Base-by-base conservation (phyloP, 768 basidiomycete species). In the Lactarius sp. region DNA sequence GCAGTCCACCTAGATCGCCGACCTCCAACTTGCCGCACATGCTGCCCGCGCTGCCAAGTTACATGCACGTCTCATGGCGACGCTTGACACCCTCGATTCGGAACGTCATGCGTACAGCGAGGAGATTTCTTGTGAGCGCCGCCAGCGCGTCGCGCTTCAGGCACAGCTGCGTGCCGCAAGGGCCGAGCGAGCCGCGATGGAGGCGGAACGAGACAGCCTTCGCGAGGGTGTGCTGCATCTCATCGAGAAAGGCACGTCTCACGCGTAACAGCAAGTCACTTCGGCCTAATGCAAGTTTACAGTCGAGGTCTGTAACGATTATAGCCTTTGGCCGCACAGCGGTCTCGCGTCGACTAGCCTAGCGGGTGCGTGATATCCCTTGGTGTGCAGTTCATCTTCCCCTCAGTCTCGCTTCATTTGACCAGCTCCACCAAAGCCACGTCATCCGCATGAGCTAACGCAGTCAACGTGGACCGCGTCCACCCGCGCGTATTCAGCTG, bases 211-310 rank as follows among this genome's bases (percentile, higher is more conserved):
- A 60, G 81, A 85, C 69, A 81, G 84, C 59, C 68, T 85, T 69
- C 76, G 80, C 66, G 81, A 83, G 49, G 81, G 79, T 6, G 81
- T 87, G 1, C 67, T 77, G 54, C 71, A 78, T 56, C 70, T 87
- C 46, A 77, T 84, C n/a, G 77, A 84, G 71, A 85, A 83, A 82
- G 82, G 86, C 86, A 67, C 46, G 81, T 74, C 20, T 31, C 18
- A 39, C 34, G 5, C 46, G 12, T 16, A 36, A 49, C 36, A 34
- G 37, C 33, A 8, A 20, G 37, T 47, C 36, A 49, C 31, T 27
- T 34, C n/a, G 8, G 46, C 44, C 39, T 34, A 42, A n/a, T 16
- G 7, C 44, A 13, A n/a, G 46, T 66, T 27, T 36, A 56, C 50
- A 70, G 68, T 64, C 41, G 62, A 68, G 46, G 18, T 68, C 1